Percentiles rank a stretch among this genome's conserved stretches.
phyloP scores from a whole-genome alignment of 176 grass and related monocot genomes.

The Triticum monococcum region DNA sequence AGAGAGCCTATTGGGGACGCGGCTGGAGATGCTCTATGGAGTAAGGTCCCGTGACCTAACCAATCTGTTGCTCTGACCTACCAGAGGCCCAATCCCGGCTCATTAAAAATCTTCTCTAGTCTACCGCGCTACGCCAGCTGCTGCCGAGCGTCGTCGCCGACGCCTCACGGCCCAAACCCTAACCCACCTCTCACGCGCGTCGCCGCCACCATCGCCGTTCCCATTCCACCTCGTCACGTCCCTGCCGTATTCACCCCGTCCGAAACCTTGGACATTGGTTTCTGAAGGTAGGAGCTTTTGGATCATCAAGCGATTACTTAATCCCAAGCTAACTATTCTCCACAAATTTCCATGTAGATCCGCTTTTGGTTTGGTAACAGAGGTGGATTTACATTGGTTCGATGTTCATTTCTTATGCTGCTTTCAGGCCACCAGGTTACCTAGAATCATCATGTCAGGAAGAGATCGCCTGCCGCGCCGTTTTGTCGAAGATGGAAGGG shows the following conservation, averaged over 20 bases:
- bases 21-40: too few species aligned
- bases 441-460: conserved; percentile 53
- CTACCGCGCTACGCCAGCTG: background rate
- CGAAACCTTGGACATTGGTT: background rate
- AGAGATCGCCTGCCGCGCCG: conserved; percentile 50
- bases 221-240: background rate
- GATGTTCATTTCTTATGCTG: conserved; percentile 19
- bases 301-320: background rate
- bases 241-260: background rate
- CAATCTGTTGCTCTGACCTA: background rate
- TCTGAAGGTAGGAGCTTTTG: background rate
- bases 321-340: background rate
- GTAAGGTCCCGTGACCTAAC: too few species aligned
- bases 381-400: conserved; percentile 12
- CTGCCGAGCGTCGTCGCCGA: background rate
- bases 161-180: background rate
- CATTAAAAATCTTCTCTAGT: background rate
- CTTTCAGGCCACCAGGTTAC: background rate
- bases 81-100: background rate
- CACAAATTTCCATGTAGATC: background rate
- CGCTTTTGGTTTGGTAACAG: background rate
- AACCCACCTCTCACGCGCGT: background rate
- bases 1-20: too few species aligned
- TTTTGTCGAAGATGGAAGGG: conserved; percentile 34
- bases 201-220: background rate